Percentiles rank a stretch among this genome's conserved stretches.
Evolutionary conservation across 2,329 filamentous ascomycete genomes (phyloP).

Genomic region (Monilinia fructicola): DNA sequence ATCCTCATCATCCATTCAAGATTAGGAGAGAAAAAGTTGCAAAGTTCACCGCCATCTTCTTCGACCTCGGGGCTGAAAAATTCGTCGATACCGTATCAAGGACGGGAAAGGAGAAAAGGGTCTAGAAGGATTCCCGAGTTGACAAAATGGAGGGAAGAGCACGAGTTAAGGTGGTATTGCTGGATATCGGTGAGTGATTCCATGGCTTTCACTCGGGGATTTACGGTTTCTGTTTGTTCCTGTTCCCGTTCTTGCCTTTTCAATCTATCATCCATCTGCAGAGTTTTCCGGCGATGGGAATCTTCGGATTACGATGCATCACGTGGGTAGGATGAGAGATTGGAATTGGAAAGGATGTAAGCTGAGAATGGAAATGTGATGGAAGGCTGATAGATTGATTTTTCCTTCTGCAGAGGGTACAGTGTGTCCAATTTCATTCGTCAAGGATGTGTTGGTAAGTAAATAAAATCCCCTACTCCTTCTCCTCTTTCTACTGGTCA

Average conservation of each 20-base stretch:
- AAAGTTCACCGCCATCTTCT: conserved; percentile 21
- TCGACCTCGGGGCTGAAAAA: conserved; percentile 10
- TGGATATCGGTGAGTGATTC: conserved; percentile 40
- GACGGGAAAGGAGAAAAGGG: background rate
- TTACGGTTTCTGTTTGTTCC: background rate
- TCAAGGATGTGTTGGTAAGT: conserved; percentile 74
- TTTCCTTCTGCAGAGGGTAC: conserved; percentile 64
- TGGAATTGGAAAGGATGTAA: background rate
- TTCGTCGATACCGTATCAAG: conserved; percentile 3
- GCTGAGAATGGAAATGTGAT: background rate
- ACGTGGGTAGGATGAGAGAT: background rate
- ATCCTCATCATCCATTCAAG: background rate
- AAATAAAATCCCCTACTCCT: conserved; percentile 2
- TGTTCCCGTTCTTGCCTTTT: conserved; percentile 8
- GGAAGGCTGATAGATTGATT: conserved; percentile 17
- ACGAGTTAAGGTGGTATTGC: conserved; percentile 33
- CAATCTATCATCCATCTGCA: background rate
- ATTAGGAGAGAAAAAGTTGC: background rate
- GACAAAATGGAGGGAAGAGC: conserved; percentile 1
- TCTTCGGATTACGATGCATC: conserved; percentile 5
- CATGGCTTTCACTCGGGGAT: background rate
- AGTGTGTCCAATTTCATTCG: conserved; percentile 79
- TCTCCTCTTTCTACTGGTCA: conserved; percentile 8
- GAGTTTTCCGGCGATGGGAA: background rate
- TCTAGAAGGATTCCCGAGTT: background rate